Base-by-base conservation (phyloP, 352 stramenopile genomes). In the Phytophthora tubulina region DNA sequence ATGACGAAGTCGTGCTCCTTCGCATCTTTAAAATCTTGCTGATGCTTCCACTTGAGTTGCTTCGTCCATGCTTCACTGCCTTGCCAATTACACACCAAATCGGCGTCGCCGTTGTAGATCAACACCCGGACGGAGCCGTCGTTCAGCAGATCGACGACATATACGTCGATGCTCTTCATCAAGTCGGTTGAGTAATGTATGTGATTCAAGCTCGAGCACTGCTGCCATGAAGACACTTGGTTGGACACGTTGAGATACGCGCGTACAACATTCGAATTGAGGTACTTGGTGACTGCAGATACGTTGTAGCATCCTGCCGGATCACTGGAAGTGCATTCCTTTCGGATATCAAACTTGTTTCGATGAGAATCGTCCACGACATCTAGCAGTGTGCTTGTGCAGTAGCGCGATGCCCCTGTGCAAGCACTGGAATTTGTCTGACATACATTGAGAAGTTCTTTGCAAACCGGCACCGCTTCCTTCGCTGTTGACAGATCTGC, bases 141-240 rank as follows among this genome's bases (percentile, higher is more conserved):
- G 41, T 73, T 67, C 27, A 79, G 49, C 2, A 79, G 55, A 13
- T 76, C 72, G 1, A 52, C 54, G n/a, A 79, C 21, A 13, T 76
- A 70, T 63, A 50, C 45, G 32, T 73, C 63, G 6, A 72, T 42
- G 33, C 67, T 74, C 39, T 63, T 78, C 55, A 73, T 70, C 11
- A 69, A 21, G 33, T 78, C 67, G 10, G 68, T 48, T 6, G 42
- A 72, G 70, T 99, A 98, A 15, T 85, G 81, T 33, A 80, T 59
- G 71, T 91, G 91, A 31, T 98, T 89, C 6, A 87, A 72, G 59
- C 86, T 89, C 65, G 97, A 98, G 77, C 94, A 98, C 17, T 86
- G 78, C 51, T 95, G 62, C 96, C 96, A 99, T 46, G 61, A 36
- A 21, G 56, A 38, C 8, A 78, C 62, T 14, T 74, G 44, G 27